These are phyloP conservation scores for Camellia granthamiana DNA, from an alignment of 148 eudicot genomes.

Conservation along the genomic window DNA sequence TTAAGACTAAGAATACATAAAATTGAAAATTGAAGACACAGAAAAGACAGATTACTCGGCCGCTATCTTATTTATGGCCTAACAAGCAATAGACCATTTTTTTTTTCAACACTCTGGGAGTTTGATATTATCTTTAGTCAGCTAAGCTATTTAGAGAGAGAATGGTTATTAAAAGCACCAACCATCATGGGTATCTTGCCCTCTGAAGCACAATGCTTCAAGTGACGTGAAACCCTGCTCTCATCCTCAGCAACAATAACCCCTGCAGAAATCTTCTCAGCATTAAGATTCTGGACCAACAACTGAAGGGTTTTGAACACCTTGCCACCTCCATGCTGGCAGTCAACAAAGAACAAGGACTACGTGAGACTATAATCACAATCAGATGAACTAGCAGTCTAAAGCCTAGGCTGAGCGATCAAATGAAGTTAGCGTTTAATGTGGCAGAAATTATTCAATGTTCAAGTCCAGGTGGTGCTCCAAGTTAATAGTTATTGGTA, in stretches of 20 bases:
- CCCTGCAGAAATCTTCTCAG: constrained; percentile 47
- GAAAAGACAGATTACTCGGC: background rate
- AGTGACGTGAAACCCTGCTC: constrained; percentile 60
- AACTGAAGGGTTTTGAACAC: constrained; percentile 68
- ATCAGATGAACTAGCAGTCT: background rate
- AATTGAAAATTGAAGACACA: background rate
- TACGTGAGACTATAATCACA: constrained; percentile 6
- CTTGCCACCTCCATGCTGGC: constrained; percentile 75
- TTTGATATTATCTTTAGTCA: background rate
- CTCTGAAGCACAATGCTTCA: constrained; percentile 78
- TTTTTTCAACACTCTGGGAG: background rate
- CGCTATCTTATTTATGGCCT: background rate
- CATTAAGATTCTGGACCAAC: constrained; percentile 55
- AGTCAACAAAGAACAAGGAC: constrained; percentile 16
- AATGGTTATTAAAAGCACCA: constrained; percentile 23
- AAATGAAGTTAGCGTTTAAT: background rate
- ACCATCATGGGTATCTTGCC: constrained; percentile 64
- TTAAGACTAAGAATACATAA: background rate
- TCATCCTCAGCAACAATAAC: constrained; percentile 62
- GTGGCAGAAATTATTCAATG: no score
- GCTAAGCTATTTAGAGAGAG: background rate
- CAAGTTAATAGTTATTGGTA: no score
- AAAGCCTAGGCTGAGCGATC: background rate
- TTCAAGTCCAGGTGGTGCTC: no score
- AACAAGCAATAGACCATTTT: no score